Evolutionary conservation across 805 yeast species (phyloP), one percentile per base, ranked within the genome.

Genomic region (Candida chauliodis): DNA sequence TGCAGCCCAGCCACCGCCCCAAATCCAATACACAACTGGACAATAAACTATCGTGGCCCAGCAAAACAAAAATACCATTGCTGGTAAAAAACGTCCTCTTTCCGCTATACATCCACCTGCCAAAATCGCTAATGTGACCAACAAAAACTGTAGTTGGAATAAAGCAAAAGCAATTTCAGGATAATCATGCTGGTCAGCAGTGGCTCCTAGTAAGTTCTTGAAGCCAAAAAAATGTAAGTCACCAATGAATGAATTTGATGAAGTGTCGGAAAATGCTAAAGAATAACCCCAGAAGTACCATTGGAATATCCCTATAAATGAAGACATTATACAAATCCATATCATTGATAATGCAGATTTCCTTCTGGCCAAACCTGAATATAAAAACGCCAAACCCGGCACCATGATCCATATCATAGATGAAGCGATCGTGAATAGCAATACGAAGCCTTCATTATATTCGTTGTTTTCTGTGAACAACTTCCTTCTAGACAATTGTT

Each of bases 261-360:
- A 88, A 0, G 84, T 75, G n/a, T 72, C 51, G 0, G 91, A 79
- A 53, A 93, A 89, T 3, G 98, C 95, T 30, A 91, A 63, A 0
- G 96, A 87, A 58, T 87, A 90, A n/a, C 96, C 97, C 96, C 98
- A 93, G 57, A 91, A 88, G 61, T 89, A 91, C 98, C 98, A 91
- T 57, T 89, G 96, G 55, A 89, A 78, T 38, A 78, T 72, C 1
- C 84, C 88, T 6, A 88, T 78, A 46, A 83, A 72, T 5, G 85
- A 79, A 5, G 88, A 75, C 74, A 81, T 75, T 28, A 87, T 57
- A n/a, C 78, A 79, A 7, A 82, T 78, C 84, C 95, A 87, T 21
- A 89, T 79, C 75, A 87, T 75, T 13, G 91, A 81, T 32, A 89
- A 67, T 0, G 96, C 96, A n/a, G 88, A 79, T 59, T 89, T 89